phyloP scores from a whole-genome alignment of 768 basidiomycete species.

The Rubroboletus satanas region DNA sequence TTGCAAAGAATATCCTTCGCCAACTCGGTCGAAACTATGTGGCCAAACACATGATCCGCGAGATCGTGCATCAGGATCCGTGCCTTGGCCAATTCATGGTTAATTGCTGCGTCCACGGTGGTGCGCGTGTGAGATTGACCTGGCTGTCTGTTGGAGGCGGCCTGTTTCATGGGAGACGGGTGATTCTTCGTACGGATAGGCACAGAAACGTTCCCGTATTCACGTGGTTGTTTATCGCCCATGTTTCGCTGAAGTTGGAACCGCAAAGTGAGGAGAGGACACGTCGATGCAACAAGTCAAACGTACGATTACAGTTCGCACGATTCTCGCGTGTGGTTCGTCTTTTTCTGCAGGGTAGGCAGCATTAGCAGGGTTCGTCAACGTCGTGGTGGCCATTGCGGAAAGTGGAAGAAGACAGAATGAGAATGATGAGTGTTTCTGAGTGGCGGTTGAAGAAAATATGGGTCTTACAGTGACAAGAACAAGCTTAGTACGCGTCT shows the following conservation, averaged over 20 bases:
- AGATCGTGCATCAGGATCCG: not conserved
- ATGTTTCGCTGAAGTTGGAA: not conserved
- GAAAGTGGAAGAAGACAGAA: not conserved
- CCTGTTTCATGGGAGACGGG: not conserved
- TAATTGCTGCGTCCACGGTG: not conserved
- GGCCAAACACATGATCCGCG: slow-evolving; percentile 6
- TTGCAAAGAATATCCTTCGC: not conserved
- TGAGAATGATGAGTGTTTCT: not conserved
- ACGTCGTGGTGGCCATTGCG: not conserved
- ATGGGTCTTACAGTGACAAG: not conserved
- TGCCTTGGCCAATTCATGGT: slow-evolving; percentile 3
- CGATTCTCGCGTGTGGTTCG: not conserved
- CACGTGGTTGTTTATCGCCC: not conserved
- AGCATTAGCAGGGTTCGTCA: not conserved
- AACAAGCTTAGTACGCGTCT: not conserved
- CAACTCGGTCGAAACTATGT: not conserved
- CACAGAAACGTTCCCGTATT: not conserved
- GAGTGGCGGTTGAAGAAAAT: not conserved
- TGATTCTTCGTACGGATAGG: not conserved
- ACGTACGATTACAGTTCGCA: not conserved
- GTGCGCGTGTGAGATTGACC: not conserved
- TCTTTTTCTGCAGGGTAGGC: not conserved
- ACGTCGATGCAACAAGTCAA: not conserved
- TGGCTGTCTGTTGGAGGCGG: not conserved
- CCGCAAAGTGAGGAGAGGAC: not conserved